Base-by-base conservation (phyloP, 306 rosid genomes). In the Quercus ilex region DNA sequence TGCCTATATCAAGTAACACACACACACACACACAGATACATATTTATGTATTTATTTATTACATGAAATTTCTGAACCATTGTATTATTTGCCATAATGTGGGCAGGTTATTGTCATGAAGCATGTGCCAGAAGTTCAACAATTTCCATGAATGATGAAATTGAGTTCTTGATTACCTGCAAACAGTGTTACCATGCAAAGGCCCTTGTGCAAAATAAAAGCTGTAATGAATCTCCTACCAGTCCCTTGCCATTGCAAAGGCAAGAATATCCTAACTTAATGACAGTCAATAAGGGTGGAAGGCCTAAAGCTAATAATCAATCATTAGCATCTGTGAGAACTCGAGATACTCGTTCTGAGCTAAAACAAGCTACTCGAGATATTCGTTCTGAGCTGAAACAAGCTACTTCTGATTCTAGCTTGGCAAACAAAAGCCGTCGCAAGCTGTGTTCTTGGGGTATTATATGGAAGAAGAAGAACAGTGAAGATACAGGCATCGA, bases 391-490 rank as follows among this genome's bases (percentile, higher is more conserved):
- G 87, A 65, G 70, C 49, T 17, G 25, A 89, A 88, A 78, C 91
- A 77, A 81, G 85, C 56, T 58, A 46, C 86, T 76, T 83, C 88
- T 79, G 90, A 74, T 28, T 85, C 91, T 30, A 67, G 69, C 79
- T 58, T 55, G 9, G 83, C 90, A 64, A 51, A 81, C 23, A 91
- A 83, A 85, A 87, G 59, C 69, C 89, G 78, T 14, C 89, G 79
- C 38, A 87, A 78, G 86, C 74, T 46, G 56, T 78, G 86, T 82
- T 90, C 92, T 64, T 93, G 98, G 99, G 99, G 99, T 56, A 53
- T 96, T 78, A 90, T 91, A 79, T 93, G 98, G 99, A 91, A 83
- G 78, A 93, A 87, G 91, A 94, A 85, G 90, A 85, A n/a, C 17
- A 46, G 14, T 55, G 88, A 76, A 19, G 91, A 89, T 59, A 59